Percentiles rank a stretch among this genome's conserved stretches.
Conservation (phyloP, 2,329 filamentous ascomycete species). For the Botrytis aclada region DNA sequence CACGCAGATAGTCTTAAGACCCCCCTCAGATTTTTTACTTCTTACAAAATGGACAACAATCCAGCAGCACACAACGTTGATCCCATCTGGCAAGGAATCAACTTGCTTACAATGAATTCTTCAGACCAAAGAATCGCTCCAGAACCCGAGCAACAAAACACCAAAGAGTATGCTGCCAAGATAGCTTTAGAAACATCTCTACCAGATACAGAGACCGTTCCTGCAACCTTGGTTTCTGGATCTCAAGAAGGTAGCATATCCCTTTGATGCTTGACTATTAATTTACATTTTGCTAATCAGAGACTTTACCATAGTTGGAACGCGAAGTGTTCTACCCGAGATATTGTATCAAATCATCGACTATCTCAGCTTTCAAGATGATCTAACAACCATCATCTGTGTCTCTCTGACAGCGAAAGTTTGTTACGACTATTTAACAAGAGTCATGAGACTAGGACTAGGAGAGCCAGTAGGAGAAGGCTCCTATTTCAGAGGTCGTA, state of each 20-base stretch:
- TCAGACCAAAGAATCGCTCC: not conserved
- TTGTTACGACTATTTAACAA: not conserved
- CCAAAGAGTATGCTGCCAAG: not conserved
- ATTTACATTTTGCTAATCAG: not conserved
- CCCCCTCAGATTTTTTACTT: fast-evolving
- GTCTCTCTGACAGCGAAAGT: not conserved
- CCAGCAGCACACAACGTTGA: not conserved
- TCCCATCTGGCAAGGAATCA: not conserved
- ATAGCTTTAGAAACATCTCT: not conserved
- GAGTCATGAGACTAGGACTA: too few species aligned
- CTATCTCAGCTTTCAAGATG: not conserved
- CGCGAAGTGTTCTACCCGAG: not conserved
- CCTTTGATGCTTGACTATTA: not conserved
- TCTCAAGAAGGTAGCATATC: not conserved
- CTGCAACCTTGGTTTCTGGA: not conserved
- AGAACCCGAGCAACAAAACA: not conserved
- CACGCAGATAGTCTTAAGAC: fast-evolving
- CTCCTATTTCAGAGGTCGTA: too few species aligned
- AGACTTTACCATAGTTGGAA: not conserved
- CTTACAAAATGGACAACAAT: not conserved
- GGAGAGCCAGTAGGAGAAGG: too few species aligned
- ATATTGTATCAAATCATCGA: not conserved
- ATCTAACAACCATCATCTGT: not conserved
- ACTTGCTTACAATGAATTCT: not conserved
- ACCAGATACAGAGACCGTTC: not conserved